A percentile compares a stretch with the other conserved stretches of the same genome.
phyloP scores from a whole-genome alignment of 2,329 filamentous ascomycete genomes.

The Dothideomycetes sp. region DNA sequence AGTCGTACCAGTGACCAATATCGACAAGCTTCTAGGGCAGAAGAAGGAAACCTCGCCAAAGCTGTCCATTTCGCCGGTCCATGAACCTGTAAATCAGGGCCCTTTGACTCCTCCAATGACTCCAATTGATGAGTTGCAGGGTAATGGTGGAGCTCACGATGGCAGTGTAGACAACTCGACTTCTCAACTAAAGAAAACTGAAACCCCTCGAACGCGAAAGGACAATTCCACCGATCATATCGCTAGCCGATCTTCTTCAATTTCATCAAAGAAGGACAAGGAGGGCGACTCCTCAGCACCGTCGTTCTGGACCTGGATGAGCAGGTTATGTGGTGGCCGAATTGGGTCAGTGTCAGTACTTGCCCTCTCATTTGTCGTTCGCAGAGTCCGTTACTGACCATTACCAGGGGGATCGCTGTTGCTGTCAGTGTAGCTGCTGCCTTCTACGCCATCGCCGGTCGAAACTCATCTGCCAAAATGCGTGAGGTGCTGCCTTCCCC shows the following conservation, averaged over 20 bases:
- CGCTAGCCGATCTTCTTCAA: constrained; percentile 1
- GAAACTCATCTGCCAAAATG: neutral
- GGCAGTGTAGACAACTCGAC: neutral
- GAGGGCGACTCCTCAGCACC: neutral
- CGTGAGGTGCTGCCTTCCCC: no score
- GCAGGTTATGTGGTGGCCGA: constrained; percentile 6
- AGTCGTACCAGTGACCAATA: neutral
- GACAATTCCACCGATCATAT: constrained; percentile 5
- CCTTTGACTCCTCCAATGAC: constrained; percentile 24
- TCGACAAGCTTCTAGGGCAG: constrained; percentile 1
- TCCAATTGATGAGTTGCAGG: constrained; percentile 14
- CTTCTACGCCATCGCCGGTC: constrained; percentile 1
- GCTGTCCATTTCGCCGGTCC: neutral
- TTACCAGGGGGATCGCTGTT: constrained; percentile 3
- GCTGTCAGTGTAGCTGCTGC: constrained; percentile 7
- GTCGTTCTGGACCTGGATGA: constrained; percentile 1
- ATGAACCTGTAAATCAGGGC: constrained; percentile 4
- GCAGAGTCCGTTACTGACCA: neutral
- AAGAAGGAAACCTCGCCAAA: constrained; percentile 1
- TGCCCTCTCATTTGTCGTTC: neutral
- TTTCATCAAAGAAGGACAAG: neutral
- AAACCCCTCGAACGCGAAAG: constrained; percentile 1
- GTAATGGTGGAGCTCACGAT: constrained; percentile 4
- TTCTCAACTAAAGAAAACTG: neutral
- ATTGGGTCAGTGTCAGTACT: constrained; percentile 4